Evolutionary conservation across 116 monocot genomes (phyloP).

Genomic region (Papilionanthe hybrid): DNA sequence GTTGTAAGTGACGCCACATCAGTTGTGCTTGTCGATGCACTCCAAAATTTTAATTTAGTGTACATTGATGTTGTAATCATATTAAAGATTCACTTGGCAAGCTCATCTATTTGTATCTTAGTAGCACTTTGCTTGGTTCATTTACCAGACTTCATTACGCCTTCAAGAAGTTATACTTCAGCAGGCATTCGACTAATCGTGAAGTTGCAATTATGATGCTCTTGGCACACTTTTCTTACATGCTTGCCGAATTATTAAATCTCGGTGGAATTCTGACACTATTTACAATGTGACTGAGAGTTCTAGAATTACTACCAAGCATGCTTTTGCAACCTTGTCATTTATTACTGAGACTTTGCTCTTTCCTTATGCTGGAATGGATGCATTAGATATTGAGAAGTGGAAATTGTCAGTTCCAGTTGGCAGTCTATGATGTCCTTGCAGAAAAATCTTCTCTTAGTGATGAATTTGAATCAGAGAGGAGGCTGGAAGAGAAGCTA

Average conservation of each 20-base stretch:
- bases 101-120: slow-evolving; percentile 76
- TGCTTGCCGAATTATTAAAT: slow-evolving; percentile 82
- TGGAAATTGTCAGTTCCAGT: slow-evolving; percentile 80
- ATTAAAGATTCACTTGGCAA: slow-evolving; percentile 58
- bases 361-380: slow-evolving; percentile 99
- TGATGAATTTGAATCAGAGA: no score
- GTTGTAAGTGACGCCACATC: slow-evolving; percentile 99
- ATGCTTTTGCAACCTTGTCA: slow-evolving; percentile 93
- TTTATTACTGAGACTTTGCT: slow-evolving; percentile 90
- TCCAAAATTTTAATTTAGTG: slow-evolving; percentile 81
- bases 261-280: slow-evolving; percentile 94
- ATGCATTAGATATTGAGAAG: slow-evolving; percentile 96
- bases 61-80: slow-evolving; percentile 48
- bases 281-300: slow-evolving; percentile 99
- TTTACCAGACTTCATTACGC: slow-evolving; percentile 71
- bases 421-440: no score
- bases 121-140: slow-evolving; percentile 83
- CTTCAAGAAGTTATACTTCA: slow-evolving; percentile 89
- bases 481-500: no score
- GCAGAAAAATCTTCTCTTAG: no score
- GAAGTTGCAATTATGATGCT: slow-evolving; percentile 99
- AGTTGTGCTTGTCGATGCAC: slow-evolving; percentile 92
- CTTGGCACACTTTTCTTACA: slow-evolving; percentile 97
- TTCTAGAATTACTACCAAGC: slow-evolving; percentile 98
- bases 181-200: slow-evolving; percentile 99